Evolutionary conservation across 768 basidiomycete genomes (phyloP), one percentile per base, ranked within the genome.

Genomic region (Kwoniella sp.): DNA sequence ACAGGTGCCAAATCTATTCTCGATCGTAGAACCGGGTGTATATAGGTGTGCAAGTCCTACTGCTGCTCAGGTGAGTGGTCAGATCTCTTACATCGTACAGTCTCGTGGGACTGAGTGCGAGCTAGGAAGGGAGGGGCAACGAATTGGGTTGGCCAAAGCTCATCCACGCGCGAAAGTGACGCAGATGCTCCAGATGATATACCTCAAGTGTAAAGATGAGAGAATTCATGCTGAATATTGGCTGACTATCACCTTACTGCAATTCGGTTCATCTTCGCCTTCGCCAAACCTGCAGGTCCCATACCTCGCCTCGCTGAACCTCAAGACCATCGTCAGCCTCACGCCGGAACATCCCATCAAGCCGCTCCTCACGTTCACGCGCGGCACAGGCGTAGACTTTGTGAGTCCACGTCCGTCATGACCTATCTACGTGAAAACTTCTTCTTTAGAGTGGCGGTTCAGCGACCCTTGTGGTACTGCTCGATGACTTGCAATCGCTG

Each of bases 261-360:
- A 11, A n/a, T n/a, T n/a, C n/a, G n/a, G n/a, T n/a, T n/a, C n/a
- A n/a, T n/a, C n/a, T n/a, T 29, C 30, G 9, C 25, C 54, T 9
- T 9, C 4, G 15, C 31, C 41, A 9, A 31, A 31, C 20, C 59
- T 15, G 17, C 51, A 79, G 78, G 65, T 79, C 22, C 74, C 76
- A 4, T 79, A 72, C 55, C 58, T 79, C 0, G 67, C 68, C 28
- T 68, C 73, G 0, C 61, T 79, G 17, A 64, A 60, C 22, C 58
- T 79, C 20, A 73, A 68, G 61, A 77, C 76, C 0, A 69, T 79
- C 45, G 68, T 79, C 47, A 77, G 76, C 2, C 64, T 79, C 5
- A 79, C 78, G 0, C 73, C 78, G 1, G 78, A 79, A 59, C 73
- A 73, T 58, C 76, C 78, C n/a, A 77, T 73, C 38, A 74, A 72